A percentile compares a stretch with the other conserved stretches of the same genome.
phyloP scores from a whole-genome alignment of 805 yeast species.

The Isabelozyma gotoi region DNA sequence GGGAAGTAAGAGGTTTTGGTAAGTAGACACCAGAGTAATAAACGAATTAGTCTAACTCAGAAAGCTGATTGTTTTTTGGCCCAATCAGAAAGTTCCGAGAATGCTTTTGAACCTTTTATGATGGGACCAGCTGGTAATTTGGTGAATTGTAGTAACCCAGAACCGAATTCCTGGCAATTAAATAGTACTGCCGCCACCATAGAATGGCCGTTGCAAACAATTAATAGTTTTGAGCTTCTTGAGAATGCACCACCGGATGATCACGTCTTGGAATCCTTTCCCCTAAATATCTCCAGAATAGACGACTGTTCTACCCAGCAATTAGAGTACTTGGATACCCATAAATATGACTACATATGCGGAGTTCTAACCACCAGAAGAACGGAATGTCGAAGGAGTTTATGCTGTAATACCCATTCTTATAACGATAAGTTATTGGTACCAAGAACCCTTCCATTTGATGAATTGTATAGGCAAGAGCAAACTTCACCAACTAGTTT shows the following conservation, averaged over 20 bases:
- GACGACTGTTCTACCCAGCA: background rate
- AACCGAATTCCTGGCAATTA: background rate
- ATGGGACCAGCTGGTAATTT: background rate
- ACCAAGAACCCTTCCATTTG: constrained; percentile 5
- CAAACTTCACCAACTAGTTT: constrained; percentile 1
- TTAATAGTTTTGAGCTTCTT: background rate
- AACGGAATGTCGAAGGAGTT: constrained; percentile 5
- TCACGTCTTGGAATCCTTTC: background rate
- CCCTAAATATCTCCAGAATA: background rate
- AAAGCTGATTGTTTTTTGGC: background rate
- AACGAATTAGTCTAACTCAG: background rate
- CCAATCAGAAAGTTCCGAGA: background rate
- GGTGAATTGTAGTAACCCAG: background rate
- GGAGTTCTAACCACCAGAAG: constrained; percentile 8
- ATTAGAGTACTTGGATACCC: background rate
- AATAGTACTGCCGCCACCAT: background rate
- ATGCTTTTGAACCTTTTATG: background rate
- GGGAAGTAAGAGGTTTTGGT: background rate
- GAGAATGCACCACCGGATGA: background rate
- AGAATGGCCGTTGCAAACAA: background rate
- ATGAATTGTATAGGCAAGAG: constrained; percentile 1
- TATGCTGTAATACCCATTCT: constrained; percentile 6
- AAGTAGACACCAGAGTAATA: background rate
- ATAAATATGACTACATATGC: constrained; percentile 12
- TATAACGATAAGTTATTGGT: constrained; percentile 2